Evolutionary conservation across 78 protist species (phyloP).

Genomic region (Monosiga brevicollis): DNA sequence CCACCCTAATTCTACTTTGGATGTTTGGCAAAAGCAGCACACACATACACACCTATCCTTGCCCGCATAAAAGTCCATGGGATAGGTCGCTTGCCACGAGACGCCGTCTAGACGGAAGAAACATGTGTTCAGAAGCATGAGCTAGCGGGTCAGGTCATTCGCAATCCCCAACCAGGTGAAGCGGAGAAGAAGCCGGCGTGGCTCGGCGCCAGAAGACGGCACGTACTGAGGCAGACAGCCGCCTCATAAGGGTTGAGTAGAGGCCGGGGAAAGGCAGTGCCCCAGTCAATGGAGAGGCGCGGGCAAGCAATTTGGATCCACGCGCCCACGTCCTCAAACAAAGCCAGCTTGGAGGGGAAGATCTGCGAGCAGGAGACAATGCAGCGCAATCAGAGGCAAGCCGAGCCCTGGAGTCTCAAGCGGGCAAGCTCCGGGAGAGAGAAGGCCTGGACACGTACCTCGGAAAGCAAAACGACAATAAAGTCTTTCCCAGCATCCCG

Average conservation of each 20-base stretch:
- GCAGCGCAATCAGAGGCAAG: no score
- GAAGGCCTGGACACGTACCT: no score
- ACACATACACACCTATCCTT: not conserved
- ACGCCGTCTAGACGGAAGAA: no score
- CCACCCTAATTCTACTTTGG: not conserved
- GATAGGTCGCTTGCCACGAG: slow-evolving; percentile 72
- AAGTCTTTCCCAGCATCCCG: not conserved
- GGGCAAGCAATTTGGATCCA: slow-evolving; percentile 87
- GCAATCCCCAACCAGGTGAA: no score
- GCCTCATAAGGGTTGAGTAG: slow-evolving; percentile 86
- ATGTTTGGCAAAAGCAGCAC: not conserved
- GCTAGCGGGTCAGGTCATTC: no score
- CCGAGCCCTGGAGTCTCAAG: no score
- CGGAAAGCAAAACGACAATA: slow-evolving; percentile 12
- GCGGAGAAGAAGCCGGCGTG: no score
- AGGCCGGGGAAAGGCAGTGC: slow-evolving; percentile 77
- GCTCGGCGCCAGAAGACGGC: slow-evolving; percentile 44
- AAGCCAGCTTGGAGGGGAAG: slow-evolving; percentile 76
- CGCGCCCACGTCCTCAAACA: slow-evolving; percentile 63
- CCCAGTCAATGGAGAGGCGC: slow-evolving; percentile 97
- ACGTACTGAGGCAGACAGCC: slow-evolving; percentile 69
- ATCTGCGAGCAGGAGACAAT: slow-evolving; percentile 58
- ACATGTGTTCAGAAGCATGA: no score
- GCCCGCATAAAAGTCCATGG: slow-evolving; percentile 82
- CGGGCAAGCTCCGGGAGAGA: no score